Base-by-base conservation (phyloP, 2,329 filamentous ascomycete species). In the Arthrobotrys pseudoclavata region DNA sequence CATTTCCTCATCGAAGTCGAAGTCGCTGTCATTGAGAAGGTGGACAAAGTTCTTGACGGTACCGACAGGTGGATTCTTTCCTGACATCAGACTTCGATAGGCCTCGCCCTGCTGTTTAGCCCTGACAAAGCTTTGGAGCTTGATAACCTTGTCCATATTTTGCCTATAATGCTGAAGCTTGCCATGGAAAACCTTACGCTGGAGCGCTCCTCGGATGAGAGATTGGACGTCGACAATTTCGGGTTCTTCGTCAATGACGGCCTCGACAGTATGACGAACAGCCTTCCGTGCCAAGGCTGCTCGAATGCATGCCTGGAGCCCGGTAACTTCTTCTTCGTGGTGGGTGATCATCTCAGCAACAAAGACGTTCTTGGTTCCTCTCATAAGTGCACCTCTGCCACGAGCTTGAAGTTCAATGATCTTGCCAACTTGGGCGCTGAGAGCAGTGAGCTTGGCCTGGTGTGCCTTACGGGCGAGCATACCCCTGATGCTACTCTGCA, bases 101-200 rank as follows among this genome's bases (percentile, higher is more conserved):
- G 96, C 96, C 84, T 99, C 93, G 63, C 96, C 96, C 84, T 99
- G 96, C 61, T 98, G 92, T 83, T 96, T 96, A 80, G 91, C 96
- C 79, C 96, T 90, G 66, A 98, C 91, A 80, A 98, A 97, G 83
- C 96, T 99, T 83, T 99, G 96, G 71, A 98, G 94, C 84, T 99
- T 99, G 86, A 99, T 91, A 26, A 99, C 96, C 84, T 96, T 98
- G 82, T 97, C 90, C 96, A 99, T 99, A 82, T 99, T 99, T 84
- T 97, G 91, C 80, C 92, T 91, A 86, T 94, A 99, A 85, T 94
- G 87, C 83, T 98, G 94, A 24, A 97, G 84, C 31, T 90, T 91
- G 7, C 89, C 85, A 63, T 85, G 83, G 75, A 91, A 84, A 60
- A 85, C 85, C 82, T 88, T 87, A 55, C 91, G 89, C 72, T 88